phyloP scores from a whole-genome alignment of 176 grass and related monocot species.

The sorghum (Sorghum bicolor) region Sorghum_bicolor_NCBIv3 NC_012875.2:59498501-59499000 shows the following conservation, averaged over 20 bases:
- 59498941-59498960: neutral
- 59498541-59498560: slow-evolving; percentile 14
- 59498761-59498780: neutral
- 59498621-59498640: too few relatives aligned
- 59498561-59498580: neutral
- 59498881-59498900: neutral
- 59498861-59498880: neutral
- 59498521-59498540: too few relatives aligned
- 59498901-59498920: neutral
- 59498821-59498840: slow-evolving; percentile 17
- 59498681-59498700: slow-evolving; percentile 1
- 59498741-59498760: neutral
- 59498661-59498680: slow-evolving; percentile 22
- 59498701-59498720: neutral
- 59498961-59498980: too few relatives aligned
- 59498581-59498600: neutral
- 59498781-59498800: slow-evolving; percentile 14
- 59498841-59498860: neutral
- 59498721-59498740: slow-evolving; percentile 14
- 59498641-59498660: neutral
- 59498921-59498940: neutral
- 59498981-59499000: too few relatives aligned
- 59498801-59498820: neutral
- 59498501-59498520: neutral
- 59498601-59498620: too few relatives aligned